Evolutionary conservation across 805 yeast species (phyloP).

Genomic region (Zygosaccharomyces gambellarensis): DNA sequence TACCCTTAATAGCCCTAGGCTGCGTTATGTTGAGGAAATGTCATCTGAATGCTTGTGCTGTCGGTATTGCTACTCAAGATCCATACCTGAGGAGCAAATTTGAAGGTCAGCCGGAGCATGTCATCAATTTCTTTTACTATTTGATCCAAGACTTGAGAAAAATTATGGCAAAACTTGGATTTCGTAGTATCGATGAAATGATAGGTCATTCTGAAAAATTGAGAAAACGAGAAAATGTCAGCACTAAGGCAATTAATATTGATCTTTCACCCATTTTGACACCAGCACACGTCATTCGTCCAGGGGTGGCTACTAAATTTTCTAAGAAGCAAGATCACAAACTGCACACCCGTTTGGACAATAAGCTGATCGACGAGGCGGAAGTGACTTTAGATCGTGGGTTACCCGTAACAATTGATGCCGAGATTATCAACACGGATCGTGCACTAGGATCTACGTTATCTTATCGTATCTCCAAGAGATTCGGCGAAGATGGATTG

Average conservation of each 20-base stretch:
- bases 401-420: slow-evolving; percentile 90
- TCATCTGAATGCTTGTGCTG: slow-evolving; percentile 92
- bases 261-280: slow-evolving; percentile 91
- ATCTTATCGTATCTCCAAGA: slow-evolving; percentile 89
- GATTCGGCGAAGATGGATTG: slow-evolving; percentile 85
- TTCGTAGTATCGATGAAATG: slow-evolving; percentile 95
- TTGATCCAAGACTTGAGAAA: slow-evolving; percentile 86
- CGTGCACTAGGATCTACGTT: slow-evolving; percentile 94
- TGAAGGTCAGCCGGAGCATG: slow-evolving; percentile 96
- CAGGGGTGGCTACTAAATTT: slow-evolving; percentile 92
- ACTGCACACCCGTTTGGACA: slow-evolving; percentile 87
- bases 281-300: slow-evolving; percentile 94
- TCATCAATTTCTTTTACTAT: slow-evolving; percentile 94
- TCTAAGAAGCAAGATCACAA: slow-evolving; percentile 92
- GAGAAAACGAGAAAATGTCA: slow-evolving; percentile 78
- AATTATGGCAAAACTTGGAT: slow-evolving; percentile 93
- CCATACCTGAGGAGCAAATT: slow-evolving; percentile 89
- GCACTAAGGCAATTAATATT: slow-evolving; percentile 83
- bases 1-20: slow-evolving; percentile 95
- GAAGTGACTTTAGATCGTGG: slow-evolving; percentile 94
- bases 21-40: slow-evolving; percentile 96
- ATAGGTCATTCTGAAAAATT: slow-evolving; percentile 94
- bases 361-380: slow-evolving; percentile 92
- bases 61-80: slow-evolving; percentile 98
- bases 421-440: slow-evolving; percentile 91